Percentiles rank a stretch among this genome's conserved stretches.
Evolutionary conservation across 78 protist genomes (phyloP).

Genomic region (Dictyostelium intermedium): DNA sequence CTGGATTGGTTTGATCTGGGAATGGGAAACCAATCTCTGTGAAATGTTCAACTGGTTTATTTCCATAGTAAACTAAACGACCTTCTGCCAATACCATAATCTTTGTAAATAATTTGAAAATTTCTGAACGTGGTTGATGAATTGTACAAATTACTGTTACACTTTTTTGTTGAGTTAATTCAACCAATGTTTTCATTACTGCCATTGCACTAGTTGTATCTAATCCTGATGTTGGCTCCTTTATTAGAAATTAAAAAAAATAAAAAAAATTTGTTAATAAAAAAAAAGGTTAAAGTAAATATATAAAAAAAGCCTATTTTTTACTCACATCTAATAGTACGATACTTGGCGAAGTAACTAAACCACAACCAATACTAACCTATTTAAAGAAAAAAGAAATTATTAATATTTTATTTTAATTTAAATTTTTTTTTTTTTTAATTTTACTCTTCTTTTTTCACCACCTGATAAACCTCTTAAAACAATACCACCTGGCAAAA

Average conservation of each 20-base stretch:
- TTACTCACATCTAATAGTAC: slow-evolving; percentile 22
- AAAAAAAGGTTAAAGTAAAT: too few relatives aligned
- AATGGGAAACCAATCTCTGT: slow-evolving; percentile 45
- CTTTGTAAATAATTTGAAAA: slow-evolving; percentile 77
- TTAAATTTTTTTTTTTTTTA: too few relatives aligned
- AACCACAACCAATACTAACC: slow-evolving; percentile 48
- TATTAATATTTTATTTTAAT: too few relatives aligned
- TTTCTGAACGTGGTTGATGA: slow-evolving; percentile 91
- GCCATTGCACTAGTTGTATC: slow-evolving; percentile 82
- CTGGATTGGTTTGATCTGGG: slow-evolving; percentile 73
- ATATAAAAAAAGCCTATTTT: neutral
- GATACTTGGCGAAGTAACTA: slow-evolving; percentile 41
- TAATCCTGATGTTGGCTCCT: slow-evolving; percentile 89
- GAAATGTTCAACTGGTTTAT: slow-evolving; percentile 43
- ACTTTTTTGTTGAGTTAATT: slow-evolving; percentile 23
- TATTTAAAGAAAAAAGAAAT: neutral
- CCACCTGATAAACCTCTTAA: slow-evolving; percentile 68
- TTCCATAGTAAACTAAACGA: slow-evolving; percentile 62
- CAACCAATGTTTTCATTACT: slow-evolving; percentile 51
- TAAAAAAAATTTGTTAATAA: neutral
- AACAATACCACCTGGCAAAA: slow-evolving; percentile 67
- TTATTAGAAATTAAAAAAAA: slow-evolving; percentile 7
- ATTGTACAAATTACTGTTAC: slow-evolving; percentile 77
- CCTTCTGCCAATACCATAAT: slow-evolving; percentile 84
- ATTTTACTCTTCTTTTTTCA: slow-evolving; percentile 43